Evolutionary conservation across 441 rosid species (phyloP).

Genomic region (Adansonia madagascariensis): DNA sequence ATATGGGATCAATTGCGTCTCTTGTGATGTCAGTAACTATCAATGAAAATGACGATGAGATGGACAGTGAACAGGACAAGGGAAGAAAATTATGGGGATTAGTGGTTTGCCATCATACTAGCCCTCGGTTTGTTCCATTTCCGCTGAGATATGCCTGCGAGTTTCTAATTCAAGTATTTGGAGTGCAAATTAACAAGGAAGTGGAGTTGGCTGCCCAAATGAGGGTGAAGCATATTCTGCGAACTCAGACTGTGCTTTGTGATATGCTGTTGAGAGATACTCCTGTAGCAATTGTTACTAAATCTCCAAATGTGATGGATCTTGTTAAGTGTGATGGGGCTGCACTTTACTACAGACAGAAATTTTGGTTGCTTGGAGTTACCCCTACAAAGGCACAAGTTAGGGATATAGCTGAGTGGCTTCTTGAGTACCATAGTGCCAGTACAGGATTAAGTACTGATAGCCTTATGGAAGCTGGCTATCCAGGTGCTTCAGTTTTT

Average conservation of each 20-base stretch:
- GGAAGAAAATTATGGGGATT: slow-evolving; percentile 76
- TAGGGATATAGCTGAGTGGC: slow-evolving; percentile 68
- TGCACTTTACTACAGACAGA: slow-evolving; percentile 62
- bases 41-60: slow-evolving; percentile 58
- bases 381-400: slow-evolving; percentile 76
- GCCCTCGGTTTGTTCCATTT: slow-evolving; percentile 74
- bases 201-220: slow-evolving; percentile 62
- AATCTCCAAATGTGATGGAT: slow-evolving; percentile 82
- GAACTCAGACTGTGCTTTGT: slow-evolving; percentile 71
- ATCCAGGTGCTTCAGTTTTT: slow-evolving; percentile 66
- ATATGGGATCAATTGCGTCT: slow-evolving; percentile 84
- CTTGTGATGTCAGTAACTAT: slow-evolving; percentile 87
- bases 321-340: slow-evolving; percentile 87
- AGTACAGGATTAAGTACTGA: slow-evolving; percentile 77
- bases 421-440: slow-evolving; percentile 59
- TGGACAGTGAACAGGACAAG: slow-evolving; percentile 46
- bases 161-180: slow-evolving; percentile 75
- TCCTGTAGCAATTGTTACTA: slow-evolving; percentile 73
- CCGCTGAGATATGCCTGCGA: slow-evolving; percentile 88
- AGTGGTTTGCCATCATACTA: slow-evolving; percentile 87
- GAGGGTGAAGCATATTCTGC: slow-evolving; percentile 75
- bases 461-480: slow-evolving; percentile 86
- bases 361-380: slow-evolving; percentile 70
- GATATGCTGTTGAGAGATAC: slow-evolving; percentile 87
- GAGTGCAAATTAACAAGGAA: slow-evolving; percentile 77